Conservation (phyloP, 2,329 filamentous ascomycete species). For the Phialophora verrucosa region DNA sequence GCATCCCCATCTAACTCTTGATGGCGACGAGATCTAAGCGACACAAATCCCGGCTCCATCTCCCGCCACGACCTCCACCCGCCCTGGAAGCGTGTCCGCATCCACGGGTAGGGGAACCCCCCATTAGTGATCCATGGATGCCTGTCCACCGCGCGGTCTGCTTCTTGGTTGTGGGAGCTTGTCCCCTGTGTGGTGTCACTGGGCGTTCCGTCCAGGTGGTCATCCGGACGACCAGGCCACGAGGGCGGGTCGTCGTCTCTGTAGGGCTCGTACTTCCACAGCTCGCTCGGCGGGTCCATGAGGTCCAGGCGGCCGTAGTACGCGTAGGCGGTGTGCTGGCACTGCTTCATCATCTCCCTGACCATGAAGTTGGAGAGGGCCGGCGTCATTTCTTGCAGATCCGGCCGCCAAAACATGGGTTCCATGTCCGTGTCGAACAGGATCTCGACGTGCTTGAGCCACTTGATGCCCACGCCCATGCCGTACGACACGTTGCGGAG, state of each 20-base stretch:
- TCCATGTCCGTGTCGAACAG: constrained; percentile 4
- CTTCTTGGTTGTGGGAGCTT: background rate
- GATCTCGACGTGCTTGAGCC: constrained; percentile 31
- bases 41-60: background rate
- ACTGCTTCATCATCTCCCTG: constrained; percentile 12
- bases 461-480: constrained; percentile 31
- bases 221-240: background rate
- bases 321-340: constrained; percentile 18
- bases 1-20: background rate
- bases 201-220: background rate
- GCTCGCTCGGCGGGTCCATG: constrained; percentile 15
- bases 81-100: background rate
- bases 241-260: background rate
- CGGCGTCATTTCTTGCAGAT: background rate
- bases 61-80: background rate
- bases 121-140: background rate
- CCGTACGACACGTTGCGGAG: constrained; percentile 29
- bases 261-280: constrained; percentile 22
- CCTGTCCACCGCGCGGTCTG: background rate
- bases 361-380: constrained; percentile 18
- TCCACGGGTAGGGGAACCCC: background rate
- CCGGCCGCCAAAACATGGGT: background rate
- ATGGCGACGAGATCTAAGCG: background rate
- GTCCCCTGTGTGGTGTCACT: background rate
- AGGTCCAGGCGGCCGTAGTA: constrained; percentile 28